Conservation (phyloP, 148 eudicot genomes). For the Vaccinium macrocarpon region DNA sequence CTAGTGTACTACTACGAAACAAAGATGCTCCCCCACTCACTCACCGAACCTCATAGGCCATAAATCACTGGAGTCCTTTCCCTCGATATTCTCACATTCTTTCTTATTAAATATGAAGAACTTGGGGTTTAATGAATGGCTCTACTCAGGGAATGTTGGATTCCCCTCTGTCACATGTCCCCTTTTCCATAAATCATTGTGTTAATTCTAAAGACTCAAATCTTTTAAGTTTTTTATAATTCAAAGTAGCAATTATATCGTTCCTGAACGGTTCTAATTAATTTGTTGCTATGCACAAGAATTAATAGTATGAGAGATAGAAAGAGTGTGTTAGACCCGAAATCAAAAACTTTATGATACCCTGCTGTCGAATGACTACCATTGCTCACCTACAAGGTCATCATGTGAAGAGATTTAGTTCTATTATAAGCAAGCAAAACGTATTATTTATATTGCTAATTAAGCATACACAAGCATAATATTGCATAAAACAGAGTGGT, state of each 20-base stretch:
- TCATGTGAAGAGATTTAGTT: not conserved
- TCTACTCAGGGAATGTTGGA: constrained; percentile 56
- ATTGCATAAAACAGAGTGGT: not conserved
- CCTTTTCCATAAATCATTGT: not conserved
- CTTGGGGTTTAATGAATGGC: constrained; percentile 45
- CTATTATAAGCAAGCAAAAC: not conserved
- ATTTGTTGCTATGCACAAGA: not conserved
- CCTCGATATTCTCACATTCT: constrained; percentile 46
- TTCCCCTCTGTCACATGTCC: constrained; percentile 27
- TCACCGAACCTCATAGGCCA: not conserved
- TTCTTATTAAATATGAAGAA: constrained; percentile 16
- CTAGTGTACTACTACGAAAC: too few species aligned
- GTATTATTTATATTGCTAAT: not conserved
- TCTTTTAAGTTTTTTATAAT: not conserved
- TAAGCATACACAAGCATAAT: too few species aligned
- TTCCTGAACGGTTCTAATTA: not conserved
- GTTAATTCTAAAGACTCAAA: not conserved
- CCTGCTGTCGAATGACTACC: not conserved
- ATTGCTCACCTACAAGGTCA: not conserved
- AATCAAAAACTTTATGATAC: not conserved
- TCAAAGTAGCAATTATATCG: too few species aligned
- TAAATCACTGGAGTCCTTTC: not conserved
- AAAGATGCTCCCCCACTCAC: constrained; percentile 1
- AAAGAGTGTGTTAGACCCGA: not conserved
- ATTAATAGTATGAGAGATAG: not conserved